phyloP scores from a whole-genome alignment of 805 yeast species.

The Jamesozyma lodderae region DNA sequence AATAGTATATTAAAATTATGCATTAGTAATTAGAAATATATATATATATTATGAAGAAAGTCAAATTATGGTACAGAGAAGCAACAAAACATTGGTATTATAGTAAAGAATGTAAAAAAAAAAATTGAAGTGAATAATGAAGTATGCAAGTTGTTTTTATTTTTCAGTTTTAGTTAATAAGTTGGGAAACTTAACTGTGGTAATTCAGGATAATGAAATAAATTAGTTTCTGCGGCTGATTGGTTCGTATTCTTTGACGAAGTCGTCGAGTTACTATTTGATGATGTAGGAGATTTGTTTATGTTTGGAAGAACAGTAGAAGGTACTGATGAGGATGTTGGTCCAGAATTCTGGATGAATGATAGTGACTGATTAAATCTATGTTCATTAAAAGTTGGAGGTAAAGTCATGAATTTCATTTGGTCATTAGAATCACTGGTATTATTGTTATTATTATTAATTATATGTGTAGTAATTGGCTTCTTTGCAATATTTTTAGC shows the following conservation, averaged over 20 bases:
- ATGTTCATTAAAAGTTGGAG: conserved; percentile 22
- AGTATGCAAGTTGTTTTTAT: background rate
- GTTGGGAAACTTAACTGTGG: conserved; percentile 20
- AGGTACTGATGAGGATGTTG: background rate
- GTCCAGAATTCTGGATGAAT: conserved; percentile 6
- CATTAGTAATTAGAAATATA: background rate
- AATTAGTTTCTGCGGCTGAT: background rate
- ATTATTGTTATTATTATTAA: background rate
- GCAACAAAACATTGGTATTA: background rate
- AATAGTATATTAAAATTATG: conserved; percentile 1
- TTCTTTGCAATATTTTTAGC: conserved; percentile 23
- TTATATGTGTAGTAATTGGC: conserved; percentile 3
- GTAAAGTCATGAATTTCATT: conserved; percentile 7
- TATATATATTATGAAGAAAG: background rate
- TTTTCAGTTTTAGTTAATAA: conserved; percentile 7
- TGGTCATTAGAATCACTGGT: conserved; percentile 1
- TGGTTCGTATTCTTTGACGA: background rate
- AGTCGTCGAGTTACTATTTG: background rate
- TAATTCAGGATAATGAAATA: conserved; percentile 20
- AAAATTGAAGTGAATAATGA: background rate
- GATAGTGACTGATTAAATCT: conserved; percentile 22
- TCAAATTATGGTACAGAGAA: background rate
- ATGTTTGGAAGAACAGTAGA: no score
- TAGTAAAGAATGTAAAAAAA: background rate
- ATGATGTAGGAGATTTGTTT: no score